Percentiles rank a stretch among this genome's conserved stretches.
phyloP scores from a whole-genome alignment of 2,329 filamentous ascomycete genomes.

The Fusarium duplospermum region DNA sequence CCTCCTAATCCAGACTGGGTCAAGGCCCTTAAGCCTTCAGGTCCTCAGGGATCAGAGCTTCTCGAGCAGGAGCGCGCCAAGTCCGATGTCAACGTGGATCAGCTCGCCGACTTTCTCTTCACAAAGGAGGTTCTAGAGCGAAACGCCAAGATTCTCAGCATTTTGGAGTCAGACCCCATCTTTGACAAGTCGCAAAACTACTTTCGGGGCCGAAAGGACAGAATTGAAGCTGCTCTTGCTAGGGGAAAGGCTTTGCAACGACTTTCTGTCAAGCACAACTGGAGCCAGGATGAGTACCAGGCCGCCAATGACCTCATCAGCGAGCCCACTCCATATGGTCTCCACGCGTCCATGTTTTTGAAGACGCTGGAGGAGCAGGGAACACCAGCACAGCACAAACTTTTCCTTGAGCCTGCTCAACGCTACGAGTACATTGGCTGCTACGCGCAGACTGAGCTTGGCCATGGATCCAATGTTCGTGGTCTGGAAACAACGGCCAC shows the following conservation, averaged over 20 bases:
- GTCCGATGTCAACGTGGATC: conserved; percentile 74
- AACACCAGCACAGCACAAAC: conserved; percentile 77
- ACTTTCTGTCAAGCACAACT: conserved; percentile 74
- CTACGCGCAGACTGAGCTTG: conserved; percentile 84
- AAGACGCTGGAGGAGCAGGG: conserved; percentile 76
- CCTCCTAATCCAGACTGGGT: conserved; percentile 48
- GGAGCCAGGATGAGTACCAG: conserved; percentile 72
- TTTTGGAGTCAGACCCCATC: conserved; percentile 75
- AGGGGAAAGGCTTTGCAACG: conserved; percentile 77
- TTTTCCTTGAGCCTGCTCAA: conserved; percentile 76
- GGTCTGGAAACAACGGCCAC: conserved; percentile 79
- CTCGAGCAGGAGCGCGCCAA: conserved; percentile 75
- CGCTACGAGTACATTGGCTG: conserved; percentile 81
- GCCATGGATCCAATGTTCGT: conserved; percentile 81
- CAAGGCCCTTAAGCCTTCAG: conserved; percentile 56
- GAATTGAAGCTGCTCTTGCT: conserved; percentile 76
- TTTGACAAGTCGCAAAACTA: conserved; percentile 86
- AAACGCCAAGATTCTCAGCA: conserved; percentile 69
- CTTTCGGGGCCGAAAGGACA: conserved; percentile 75
- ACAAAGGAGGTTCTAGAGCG: conserved; percentile 72
- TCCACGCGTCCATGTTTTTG: conserved; percentile 69
- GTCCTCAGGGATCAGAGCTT: conserved; percentile 76
- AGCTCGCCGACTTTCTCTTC: conserved; percentile 76
- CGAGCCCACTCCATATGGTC: conserved; percentile 79
- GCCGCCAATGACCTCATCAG: conserved; percentile 76